Evolutionary conservation across 2,329 filamentous ascomycete species (phyloP).

Genomic region (Arthrocladium fulminans): DNA sequence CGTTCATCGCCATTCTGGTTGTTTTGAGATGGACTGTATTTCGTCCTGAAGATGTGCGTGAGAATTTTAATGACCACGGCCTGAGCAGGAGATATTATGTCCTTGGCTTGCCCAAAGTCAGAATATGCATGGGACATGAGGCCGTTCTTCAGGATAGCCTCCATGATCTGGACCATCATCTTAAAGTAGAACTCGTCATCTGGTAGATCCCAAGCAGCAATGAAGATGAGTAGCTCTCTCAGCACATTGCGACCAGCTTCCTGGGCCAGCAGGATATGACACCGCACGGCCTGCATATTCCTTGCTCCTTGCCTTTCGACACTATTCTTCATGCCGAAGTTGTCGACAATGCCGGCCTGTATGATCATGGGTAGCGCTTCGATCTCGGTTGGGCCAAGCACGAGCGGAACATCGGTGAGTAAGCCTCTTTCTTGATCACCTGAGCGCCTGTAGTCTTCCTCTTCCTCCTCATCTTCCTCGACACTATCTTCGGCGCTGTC

Average conservation of each 20-base stretch:
- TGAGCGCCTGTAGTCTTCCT: conserved; percentile 43
- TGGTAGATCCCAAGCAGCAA: conserved; percentile 91
- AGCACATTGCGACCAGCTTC: conserved; percentile 85
- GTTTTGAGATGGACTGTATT: conserved; percentile 41
- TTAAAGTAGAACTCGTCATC: conserved; percentile 94
- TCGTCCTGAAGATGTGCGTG: conserved; percentile 74
- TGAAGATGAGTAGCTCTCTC: conserved; percentile 86
- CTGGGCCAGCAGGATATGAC: conserved; percentile 78
- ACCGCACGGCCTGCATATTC: conserved; percentile 83
- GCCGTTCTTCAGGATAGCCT: conserved; percentile 80
- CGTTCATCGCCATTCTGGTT: conserved; percentile 40
- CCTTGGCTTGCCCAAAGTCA: conserved; percentile 81
- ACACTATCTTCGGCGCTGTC: conserved; percentile 36
- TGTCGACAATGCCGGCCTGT: conserved; percentile 86
- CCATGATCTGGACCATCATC: conserved; percentile 91
- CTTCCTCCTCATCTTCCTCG: conserved; percentile 41
- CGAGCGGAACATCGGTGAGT: conserved; percentile 87
- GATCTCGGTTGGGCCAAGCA: conserved; percentile 87
- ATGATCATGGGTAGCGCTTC: conserved; percentile 96
- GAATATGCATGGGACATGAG: conserved; percentile 89
- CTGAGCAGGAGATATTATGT: conserved; percentile 91
- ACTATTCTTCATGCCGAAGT: conserved; percentile 49
- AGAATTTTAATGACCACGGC: conserved; percentile 85
- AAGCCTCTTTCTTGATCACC: conserved; percentile 59
- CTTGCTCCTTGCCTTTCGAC: conserved; percentile 47